These are phyloP conservation scores for Melastoma candidum DNA, from an alignment of 441 rosid genomes.

Conservation along the genomic window DNA sequence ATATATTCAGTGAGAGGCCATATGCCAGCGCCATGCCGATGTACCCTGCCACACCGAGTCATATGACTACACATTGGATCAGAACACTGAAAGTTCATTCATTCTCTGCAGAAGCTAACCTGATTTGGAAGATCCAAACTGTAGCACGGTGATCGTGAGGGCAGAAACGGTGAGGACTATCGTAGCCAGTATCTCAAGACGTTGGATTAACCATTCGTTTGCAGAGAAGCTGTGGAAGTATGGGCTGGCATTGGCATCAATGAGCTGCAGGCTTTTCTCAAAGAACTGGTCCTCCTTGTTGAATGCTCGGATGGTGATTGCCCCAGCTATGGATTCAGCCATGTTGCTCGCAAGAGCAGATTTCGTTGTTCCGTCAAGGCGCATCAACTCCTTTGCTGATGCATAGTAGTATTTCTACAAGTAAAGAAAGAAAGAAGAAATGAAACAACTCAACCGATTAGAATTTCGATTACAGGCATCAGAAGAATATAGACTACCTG, in stretches of 20 bases:
- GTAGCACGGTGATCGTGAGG: slow-evolving; percentile 6
- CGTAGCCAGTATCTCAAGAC: slow-evolving; percentile 28
- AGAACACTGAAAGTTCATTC: not conserved
- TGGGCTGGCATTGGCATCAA: slow-evolving; percentile 26
- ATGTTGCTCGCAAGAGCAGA: slow-evolving; percentile 11
- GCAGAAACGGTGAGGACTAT: slow-evolving; percentile 12
- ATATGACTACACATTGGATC: not conserved
- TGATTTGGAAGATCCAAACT: slow-evolving; percentile 10
- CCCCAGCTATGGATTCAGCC: slow-evolving; percentile 22
- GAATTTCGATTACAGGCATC: not conserved
- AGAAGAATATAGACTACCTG: slow-evolving; percentile 7
- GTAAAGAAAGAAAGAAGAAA: not conserved
- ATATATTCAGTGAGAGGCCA: slow-evolving; percentile 13
- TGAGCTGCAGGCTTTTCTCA: slow-evolving; percentile 19
- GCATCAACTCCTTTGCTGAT: slow-evolving; percentile 17
- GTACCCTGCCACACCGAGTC: slow-evolving; percentile 9
- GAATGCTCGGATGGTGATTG: slow-evolving; percentile 30
- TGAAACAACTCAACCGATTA: not conserved
- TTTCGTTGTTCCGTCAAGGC: slow-evolving; percentile 15
- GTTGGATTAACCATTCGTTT: slow-evolving; percentile 33
- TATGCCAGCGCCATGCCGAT: slow-evolving; percentile 16
- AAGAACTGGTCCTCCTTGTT: slow-evolving; percentile 23
- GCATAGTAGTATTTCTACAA: slow-evolving; percentile 13
- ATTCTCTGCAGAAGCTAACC: slow-evolving; percentile 4
- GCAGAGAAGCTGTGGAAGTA: slow-evolving; percentile 24